A percentile compares a stretch with the other conserved stretches of the same genome.
Evolutionary conservation across 2,329 filamentous ascomycete species (phyloP).

Genomic region (Blumeriella jaapii): DNA sequence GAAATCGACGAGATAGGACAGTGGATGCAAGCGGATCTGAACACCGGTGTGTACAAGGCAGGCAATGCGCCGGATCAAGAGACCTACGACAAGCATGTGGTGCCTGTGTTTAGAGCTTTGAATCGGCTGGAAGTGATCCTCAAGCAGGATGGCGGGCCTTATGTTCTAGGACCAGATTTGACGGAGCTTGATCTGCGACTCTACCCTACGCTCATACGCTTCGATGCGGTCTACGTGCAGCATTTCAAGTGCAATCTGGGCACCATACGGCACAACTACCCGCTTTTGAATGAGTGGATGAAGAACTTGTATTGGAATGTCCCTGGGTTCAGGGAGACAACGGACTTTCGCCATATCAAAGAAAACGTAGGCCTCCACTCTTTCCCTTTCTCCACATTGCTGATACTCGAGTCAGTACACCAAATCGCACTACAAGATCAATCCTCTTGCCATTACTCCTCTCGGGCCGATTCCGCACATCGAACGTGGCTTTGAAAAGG

Average conservation of each 20-base stretch:
- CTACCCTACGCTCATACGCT: conserved; percentile 49
- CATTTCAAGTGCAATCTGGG: conserved; percentile 52
- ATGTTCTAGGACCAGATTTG: conserved; percentile 59
- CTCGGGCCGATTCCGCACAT: conserved; percentile 77
- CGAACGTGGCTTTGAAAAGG: conserved; percentile 64
- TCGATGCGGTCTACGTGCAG: conserved; percentile 55
- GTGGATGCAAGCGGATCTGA: conserved; percentile 66
- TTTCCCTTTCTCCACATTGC: too few species aligned
- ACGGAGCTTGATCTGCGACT: conserved; percentile 75
- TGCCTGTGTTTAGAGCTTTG: conserved; percentile 60
- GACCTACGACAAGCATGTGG: conserved; percentile 66
- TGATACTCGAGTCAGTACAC: too few species aligned
- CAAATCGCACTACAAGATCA: conserved; percentile 61
- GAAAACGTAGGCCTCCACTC: too few species aligned
- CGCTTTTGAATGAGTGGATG: conserved; percentile 54
- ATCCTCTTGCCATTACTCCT: conserved; percentile 64
- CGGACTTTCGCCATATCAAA: too few species aligned
- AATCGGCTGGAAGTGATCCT: conserved; percentile 66
- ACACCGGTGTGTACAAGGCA: conserved; percentile 59
- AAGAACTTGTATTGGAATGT: conserved; percentile 56
- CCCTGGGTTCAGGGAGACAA: conserved; percentile 36
- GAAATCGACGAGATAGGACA: conserved; percentile 63
- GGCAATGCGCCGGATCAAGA: conserved; percentile 75
- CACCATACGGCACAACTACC: conserved; percentile 35
- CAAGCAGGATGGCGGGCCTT: conserved; percentile 30